phyloP scores from a whole-genome alignment of 441 rosid genomes.

The Kokia cookei region DNA sequence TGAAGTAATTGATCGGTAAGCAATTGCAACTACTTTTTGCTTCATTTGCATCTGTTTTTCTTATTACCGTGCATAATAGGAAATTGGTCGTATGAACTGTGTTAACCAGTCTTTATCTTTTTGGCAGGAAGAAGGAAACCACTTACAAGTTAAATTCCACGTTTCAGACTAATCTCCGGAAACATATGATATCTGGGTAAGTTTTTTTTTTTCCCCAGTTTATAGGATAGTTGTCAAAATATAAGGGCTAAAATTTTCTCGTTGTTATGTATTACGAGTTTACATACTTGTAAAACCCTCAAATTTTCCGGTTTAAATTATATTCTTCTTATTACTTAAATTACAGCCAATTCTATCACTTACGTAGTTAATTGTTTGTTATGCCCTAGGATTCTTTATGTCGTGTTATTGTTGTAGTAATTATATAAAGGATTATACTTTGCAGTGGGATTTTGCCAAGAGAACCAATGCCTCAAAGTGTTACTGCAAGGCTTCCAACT shows the following conservation, averaged over 20 bases:
- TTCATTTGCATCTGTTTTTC: neutral
- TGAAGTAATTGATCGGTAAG: constrained; percentile 56
- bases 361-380: neutral
- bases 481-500: constrained; percentile 61
- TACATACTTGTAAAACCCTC: neutral
- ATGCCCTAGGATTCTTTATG: constrained; percentile 14
- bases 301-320: neutral
- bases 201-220: neutral
- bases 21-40: neutral
- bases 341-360: neutral
- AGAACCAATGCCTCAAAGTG: constrained; percentile 71
- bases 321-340: neutral
- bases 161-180: constrained; percentile 77
- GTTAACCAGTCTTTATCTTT: neutral
- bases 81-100: neutral
- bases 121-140: constrained; percentile 64
- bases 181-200: constrained; percentile 70
- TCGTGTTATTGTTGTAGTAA: neutral
- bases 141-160: constrained; percentile 68
- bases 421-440: neutral
- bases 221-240: neutral
- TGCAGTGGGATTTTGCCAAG: constrained; percentile 86
- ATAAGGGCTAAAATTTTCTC: neutral
- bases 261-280: constrained; percentile 5
- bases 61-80: neutral